Evolutionary conservation across 2,329 filamentous ascomycete species (phyloP).

Genomic region (Fusarium albosuccineum): DNA sequence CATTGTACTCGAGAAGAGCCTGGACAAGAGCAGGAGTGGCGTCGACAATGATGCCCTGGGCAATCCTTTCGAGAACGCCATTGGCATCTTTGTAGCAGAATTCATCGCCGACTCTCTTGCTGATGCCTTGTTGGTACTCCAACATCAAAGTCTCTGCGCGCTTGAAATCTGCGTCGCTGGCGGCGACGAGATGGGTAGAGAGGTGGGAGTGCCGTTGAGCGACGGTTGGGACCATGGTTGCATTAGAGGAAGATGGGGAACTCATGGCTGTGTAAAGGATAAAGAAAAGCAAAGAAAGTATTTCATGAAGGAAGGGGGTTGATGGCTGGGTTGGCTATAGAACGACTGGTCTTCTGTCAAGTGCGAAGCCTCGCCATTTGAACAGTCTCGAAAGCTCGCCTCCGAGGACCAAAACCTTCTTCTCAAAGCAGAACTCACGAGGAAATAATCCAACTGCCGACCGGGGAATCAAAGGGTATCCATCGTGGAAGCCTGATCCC

Average conservation of each 20-base stretch:
- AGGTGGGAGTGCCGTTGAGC: not conserved
- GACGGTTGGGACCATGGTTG: not conserved
- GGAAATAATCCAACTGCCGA: not conserved
- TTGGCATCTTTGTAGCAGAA: constrained; percentile 5
- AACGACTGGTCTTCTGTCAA: not conserved
- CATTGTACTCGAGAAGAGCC: not conserved
- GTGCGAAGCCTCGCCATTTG: not conserved
- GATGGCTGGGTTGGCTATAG: not conserved
- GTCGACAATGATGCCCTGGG: not conserved
- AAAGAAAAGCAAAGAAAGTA: not conserved
- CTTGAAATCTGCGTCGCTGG: not conserved
- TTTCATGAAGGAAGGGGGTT: not conserved
- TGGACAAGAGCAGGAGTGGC: constrained; percentile 1
- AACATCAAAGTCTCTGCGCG: not conserved
- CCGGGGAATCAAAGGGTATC: not conserved
- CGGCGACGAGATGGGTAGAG: not conserved
- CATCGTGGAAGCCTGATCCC: not conserved
- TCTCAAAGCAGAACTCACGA: not conserved
- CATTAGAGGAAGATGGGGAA: not conserved
- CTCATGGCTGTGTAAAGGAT: not conserved
- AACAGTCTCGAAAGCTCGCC: not conserved
- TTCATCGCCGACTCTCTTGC: not conserved
- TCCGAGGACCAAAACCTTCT: not conserved
- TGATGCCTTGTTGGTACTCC: not conserved
- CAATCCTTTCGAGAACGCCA: not conserved